These are phyloP conservation scores for Annulohypoxylon bovei DNA, from an alignment of 495 filamentous ascomycete species.

Conservation along the genomic window DNA sequence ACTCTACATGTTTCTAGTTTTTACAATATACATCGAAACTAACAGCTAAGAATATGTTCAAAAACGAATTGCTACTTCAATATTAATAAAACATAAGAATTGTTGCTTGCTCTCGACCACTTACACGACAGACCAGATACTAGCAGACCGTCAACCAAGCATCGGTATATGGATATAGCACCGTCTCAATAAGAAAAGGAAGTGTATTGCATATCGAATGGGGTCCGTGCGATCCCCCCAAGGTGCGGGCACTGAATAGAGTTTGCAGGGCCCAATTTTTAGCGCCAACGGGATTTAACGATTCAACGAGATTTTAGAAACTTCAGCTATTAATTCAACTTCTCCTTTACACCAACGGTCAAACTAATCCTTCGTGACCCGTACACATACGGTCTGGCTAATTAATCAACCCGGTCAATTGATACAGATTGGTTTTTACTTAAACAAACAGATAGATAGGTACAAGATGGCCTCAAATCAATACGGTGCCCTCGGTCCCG, in stretches of 20 bases:
- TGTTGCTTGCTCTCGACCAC: too few species aligned
- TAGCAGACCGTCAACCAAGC: conserved; percentile 15
- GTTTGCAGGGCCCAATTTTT: neutral
- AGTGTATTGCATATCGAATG: conserved; percentile 27
- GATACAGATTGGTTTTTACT: neutral
- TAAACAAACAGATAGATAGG: neutral
- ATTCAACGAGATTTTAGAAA: neutral
- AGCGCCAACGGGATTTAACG: neutral
- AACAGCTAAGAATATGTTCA: neutral
- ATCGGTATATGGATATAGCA: conserved; percentile 26
- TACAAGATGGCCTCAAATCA: conserved; percentile 36
- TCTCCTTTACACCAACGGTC: conserved; percentile 33
- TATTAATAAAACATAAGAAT: too few species aligned
- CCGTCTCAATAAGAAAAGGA: conserved; percentile 37
- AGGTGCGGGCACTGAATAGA: neutral
- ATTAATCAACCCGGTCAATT: neutral
- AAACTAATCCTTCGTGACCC: conserved; percentile 1
- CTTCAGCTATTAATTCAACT: conserved; percentile 1
- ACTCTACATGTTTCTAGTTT: neutral
- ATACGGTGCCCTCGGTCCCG: conserved; percentile 29
- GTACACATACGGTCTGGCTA: conserved; percentile 23
- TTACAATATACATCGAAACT: neutral
- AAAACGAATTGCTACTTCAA: too few species aligned
- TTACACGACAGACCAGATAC: neutral
- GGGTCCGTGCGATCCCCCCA: neutral